Evolutionary conservation across 2,329 filamentous ascomycete genomes (phyloP), one percentile per base, ranked within the genome.

Genomic region (Diplodia mutila): DNA sequence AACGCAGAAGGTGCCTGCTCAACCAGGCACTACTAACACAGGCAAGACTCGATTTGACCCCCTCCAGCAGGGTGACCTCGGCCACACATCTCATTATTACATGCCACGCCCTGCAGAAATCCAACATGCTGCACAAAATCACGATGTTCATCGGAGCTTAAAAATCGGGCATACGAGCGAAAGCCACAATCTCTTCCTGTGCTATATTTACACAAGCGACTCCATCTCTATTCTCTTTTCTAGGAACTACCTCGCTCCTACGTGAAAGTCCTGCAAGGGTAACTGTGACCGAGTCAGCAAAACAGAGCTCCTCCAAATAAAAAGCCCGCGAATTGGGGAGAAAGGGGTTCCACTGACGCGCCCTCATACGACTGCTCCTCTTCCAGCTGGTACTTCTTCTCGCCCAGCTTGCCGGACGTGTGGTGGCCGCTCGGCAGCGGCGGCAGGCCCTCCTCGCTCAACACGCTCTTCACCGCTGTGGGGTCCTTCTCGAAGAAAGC

Each of bases 361-460:
- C 66, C 69, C 21, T 74, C 76, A 70, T 97, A 97, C 69, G 90
- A 86, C 75, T 90, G 86, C 76, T 94, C 89, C 74, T 83, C 81
- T 39, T 84, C 80, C 74, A 91, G 76, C 74, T 96, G 89, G 80
- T 90, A 87, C 79, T 93, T 89, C 76, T 90, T 87, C 75, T 89
- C 85, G 82, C 88, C 87, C 69, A 83, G 77, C 52, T 85, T 85
- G 68, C 67, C 37, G 27, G 85, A 73, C 72, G 83, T 68, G 71
- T 80, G 87, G 79, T 89, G 81, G n/a, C 91, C 90, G 74, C 89
- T 89, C 18, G 94, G 95, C 75, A 91, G 81, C n/a, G 95, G 95
- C 67, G 95, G 95, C 80, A 99, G 80, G 1, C 94, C 94, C 74
- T 90, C 85, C 53, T 90, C 85, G 63, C 91, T 89, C 70, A 97